Evolutionary conservation across 148 eudicot species (phyloP), one percentile per base, ranked within the genome.

Genomic region (Rheum nobile): DNA sequence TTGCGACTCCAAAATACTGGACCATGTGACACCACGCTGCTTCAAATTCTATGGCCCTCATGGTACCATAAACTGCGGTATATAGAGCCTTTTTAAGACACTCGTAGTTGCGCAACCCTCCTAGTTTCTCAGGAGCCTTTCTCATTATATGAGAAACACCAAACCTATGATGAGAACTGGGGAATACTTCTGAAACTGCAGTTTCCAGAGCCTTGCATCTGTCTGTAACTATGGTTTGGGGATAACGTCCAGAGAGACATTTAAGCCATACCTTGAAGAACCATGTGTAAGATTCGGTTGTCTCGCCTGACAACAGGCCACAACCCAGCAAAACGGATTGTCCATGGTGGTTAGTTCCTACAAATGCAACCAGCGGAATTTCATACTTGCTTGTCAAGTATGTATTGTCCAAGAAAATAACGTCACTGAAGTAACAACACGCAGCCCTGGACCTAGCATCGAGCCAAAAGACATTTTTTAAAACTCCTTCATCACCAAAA

Each of bases 361-460:
- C 67, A 29, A 61, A n/a, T 29, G 35, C 83, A 74, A 85, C 69
- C 63, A 90, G 75, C 8, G 90, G 91, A 34, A 90, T 78, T 59
- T 84, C 86, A 80, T 82, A 87, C 12, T 81, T 83, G 44, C 82
- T 80, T 38, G 86, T 81, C 79, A 90, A 77, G 71, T 83, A 90
- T 42, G 88, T 86, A 35, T 91, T 82, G 81, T 90, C 96, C 71
- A 90, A 48, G 70, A 82, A 77, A 61, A 90, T 77, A 67, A 88
- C 96, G 82, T 90, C 97, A 34, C 91, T 85, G 78, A 90, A 92
- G 77, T 88, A 86, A 47, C 73, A 77, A 77, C 85, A 90, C 24
- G 91, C 87, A 80, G 93, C 89, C 80, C 91, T 87, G 4, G 97
- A 81, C 80, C 89, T 85, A 24, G 96, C 80, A 81, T 88, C 96